Evolutionary conservation across 805 yeast genomes (phyloP).

Genomic region (Hanseniaspora mollemarum): DNA sequence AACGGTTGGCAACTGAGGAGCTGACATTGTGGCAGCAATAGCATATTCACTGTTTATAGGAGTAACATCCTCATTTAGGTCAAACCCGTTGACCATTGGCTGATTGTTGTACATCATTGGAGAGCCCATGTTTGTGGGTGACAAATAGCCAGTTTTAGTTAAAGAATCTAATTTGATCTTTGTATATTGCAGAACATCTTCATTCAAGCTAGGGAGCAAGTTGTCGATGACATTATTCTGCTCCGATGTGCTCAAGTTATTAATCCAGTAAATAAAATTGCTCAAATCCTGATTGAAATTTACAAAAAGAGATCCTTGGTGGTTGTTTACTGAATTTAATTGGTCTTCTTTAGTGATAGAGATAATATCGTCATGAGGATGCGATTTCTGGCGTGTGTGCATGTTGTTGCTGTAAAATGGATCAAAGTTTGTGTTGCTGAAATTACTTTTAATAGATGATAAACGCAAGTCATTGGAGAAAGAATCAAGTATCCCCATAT

Average conservation of each 20-base stretch:
- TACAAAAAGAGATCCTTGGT: slow-evolving; percentile 19
- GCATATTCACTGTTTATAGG: slow-evolving; percentile 16
- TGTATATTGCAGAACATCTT: slow-evolving; percentile 42
- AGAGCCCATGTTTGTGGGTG: slow-evolving; percentile 24
- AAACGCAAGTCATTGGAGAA: slow-evolving; percentile 6
- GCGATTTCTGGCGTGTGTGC: not conserved
- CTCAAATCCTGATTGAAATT: slow-evolving; percentile 43
- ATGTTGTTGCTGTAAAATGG: not conserved
- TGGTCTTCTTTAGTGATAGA: not conserved
- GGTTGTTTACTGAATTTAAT: slow-evolving; percentile 13
- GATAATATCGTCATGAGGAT: slow-evolving; percentile 5
- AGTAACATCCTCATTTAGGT: slow-evolving; percentile 22
- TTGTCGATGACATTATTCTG: slow-evolving; percentile 44
- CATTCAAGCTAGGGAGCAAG: slow-evolving; percentile 39
- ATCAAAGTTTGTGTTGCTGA: slow-evolving; percentile 10
- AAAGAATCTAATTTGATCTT: slow-evolving; percentile 37
- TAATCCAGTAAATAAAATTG: slow-evolving; percentile 42
- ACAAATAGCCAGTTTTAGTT: slow-evolving; percentile 23
- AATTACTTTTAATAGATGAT: slow-evolving; percentile 9
- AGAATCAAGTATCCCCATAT: slow-evolving; percentile 17
- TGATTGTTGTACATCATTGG: slow-evolving; percentile 20
- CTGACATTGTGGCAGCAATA: slow-evolving; percentile 16
- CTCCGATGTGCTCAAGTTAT: slow-evolving; percentile 40
- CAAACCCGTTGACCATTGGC: slow-evolving; percentile 16
- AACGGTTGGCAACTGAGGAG: slow-evolving; percentile 9